Percentiles rank a stretch among this genome's conserved stretches.
Conservation (phyloP, 352 stramenopile genomes). For the Globisporangium ultimum region DNA sequence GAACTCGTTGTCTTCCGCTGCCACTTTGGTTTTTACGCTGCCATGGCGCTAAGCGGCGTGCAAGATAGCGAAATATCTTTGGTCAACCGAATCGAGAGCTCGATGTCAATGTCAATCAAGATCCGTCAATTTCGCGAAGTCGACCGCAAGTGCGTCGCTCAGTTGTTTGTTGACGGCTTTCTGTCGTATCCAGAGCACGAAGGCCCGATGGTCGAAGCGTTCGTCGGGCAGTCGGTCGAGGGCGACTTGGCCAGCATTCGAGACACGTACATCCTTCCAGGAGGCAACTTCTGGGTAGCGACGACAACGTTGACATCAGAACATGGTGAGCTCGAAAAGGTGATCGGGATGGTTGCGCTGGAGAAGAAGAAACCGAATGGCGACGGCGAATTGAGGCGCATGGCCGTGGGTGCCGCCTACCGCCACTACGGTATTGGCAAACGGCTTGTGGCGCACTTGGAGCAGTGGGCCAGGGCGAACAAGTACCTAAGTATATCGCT, state of each 20-base stretch:
- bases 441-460: conserved; percentile 31
- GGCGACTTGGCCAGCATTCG: conserved; percentile 5
- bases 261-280: conserved; percentile 10
- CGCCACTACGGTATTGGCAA: conserved; percentile 36
- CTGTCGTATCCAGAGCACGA: background rate
- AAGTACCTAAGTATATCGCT: conserved; percentile 29
- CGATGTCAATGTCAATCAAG: background rate
- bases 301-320: conserved; percentile 9
- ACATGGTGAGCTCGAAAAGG: conserved; percentile 4
- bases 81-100: background rate
- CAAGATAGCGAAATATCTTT: background rate
- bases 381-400: conserved; percentile 38
- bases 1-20: too few species aligned
- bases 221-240: conserved; percentile 7
- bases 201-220: background rate
- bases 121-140: conserved; percentile 13
- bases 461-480: conserved; percentile 32
- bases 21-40: too few species aligned
- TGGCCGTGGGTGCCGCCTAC: conserved; percentile 33
- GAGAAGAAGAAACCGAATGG: conserved; percentile 24
- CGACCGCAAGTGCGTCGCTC: conserved; percentile 2
- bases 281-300: conserved; percentile 43
- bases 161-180: conserved; percentile 15
- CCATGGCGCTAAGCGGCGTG: background rate
- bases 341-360: conserved; percentile 40